These are phyloP conservation scores for Scenedesmus sp. DNA, from an alignment of 163 green algal species.

Conservation along the genomic window DNA sequence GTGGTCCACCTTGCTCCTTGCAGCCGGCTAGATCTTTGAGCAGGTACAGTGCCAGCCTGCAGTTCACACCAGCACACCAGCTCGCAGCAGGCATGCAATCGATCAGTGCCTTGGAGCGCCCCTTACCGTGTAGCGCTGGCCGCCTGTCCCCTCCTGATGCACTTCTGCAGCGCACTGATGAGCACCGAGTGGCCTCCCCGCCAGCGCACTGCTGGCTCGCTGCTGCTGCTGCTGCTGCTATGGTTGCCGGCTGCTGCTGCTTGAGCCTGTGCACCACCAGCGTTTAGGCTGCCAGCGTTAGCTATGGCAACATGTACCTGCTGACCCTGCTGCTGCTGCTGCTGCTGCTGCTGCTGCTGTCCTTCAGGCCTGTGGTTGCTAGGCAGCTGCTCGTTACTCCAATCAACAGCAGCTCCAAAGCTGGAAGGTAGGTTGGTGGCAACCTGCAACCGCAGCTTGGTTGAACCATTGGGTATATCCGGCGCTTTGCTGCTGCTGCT, in stretches of 20 bases:
- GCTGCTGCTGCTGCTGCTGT: constrained; percentile 23
- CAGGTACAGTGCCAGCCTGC: neutral
- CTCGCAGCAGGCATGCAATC: neutral
- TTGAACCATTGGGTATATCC: constrained; percentile 13
- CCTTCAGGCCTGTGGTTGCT: constrained; percentile 38
- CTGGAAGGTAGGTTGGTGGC: constrained; percentile 64
- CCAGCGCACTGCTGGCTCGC: constrained; percentile 27
- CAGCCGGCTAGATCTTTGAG: no score
- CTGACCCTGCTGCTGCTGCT: neutral
- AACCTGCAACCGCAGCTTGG: constrained; percentile 59
- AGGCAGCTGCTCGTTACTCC: constrained; percentile 25
- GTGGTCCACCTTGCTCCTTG: no score
- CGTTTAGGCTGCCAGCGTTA: neutral
- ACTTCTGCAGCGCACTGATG: constrained; percentile 81
- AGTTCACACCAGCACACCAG: neutral
- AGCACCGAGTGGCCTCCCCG: constrained; percentile 57
- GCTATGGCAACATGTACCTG: neutral
- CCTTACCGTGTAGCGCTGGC: constrained; percentile 56
- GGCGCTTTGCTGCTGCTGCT: neutral
- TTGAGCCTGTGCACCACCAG: constrained; percentile 7
- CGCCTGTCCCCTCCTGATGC: constrained; percentile 65
- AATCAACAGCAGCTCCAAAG: constrained; percentile 48
- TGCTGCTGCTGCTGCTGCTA: constrained; percentile 28
- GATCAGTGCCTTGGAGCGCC: no score
- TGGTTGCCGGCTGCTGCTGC: neutral